Conservation (phyloP, 345 rosid genomes). For the Eutrema yunnanense region DNA sequence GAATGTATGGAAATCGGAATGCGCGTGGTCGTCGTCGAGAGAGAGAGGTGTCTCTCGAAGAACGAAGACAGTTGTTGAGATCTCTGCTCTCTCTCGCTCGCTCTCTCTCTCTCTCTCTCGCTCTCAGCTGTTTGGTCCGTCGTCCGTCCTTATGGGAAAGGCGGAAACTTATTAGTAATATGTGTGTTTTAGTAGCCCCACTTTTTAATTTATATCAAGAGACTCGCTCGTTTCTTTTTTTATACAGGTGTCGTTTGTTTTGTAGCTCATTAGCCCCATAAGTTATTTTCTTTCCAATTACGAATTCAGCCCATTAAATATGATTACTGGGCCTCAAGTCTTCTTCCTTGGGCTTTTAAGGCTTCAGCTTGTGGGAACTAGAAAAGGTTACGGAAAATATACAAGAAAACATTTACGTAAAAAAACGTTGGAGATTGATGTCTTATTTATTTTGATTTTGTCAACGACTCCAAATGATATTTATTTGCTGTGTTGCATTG, state of each 20-base stretch:
- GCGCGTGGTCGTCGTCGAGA: constrained; percentile 12
- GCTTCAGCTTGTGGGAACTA: too few species aligned
- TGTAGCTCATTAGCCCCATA: background rate
- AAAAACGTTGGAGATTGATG: background rate
- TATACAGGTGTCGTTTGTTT: background rate
- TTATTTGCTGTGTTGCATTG: background rate
- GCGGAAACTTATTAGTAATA: constrained; percentile 15
- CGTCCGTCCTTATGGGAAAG: constrained; percentile 33
- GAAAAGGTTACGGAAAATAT: too few species aligned
- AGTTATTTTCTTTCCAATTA: background rate
- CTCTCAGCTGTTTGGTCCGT: constrained; percentile 30
- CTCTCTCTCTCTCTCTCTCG: constrained; percentile 14
- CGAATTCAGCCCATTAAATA: background rate
- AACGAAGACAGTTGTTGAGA: constrained; percentile 22
- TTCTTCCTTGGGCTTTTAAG: background rate
- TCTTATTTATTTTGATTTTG: background rate
- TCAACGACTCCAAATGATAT: background rate
- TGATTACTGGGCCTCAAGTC: background rate
- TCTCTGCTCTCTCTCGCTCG: constrained; percentile 17
- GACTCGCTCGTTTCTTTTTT: too few species aligned
- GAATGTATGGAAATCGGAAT: constrained; percentile 19
- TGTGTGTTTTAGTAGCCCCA: background rate
- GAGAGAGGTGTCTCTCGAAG: constrained; percentile 13
- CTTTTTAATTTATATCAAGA: too few species aligned
- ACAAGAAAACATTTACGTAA: too few species aligned